phyloP scores from a whole-genome alignment of 2,329 filamentous ascomycete genomes.

The Penicillium sumatraense region DNA sequence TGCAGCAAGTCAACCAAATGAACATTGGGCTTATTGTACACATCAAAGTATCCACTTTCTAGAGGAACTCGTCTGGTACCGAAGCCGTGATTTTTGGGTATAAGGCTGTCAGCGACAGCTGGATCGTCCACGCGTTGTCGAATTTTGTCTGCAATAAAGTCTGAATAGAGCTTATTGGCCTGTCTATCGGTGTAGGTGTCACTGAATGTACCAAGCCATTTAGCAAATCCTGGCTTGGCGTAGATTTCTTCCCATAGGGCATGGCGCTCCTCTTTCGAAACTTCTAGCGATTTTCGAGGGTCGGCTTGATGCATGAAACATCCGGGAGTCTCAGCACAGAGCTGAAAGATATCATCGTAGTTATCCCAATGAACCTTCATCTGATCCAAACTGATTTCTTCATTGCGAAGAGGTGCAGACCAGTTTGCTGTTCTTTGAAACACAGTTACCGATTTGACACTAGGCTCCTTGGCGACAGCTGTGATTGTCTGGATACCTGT shows the following conservation, averaged over 20 bases:
- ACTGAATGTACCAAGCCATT: constrained; percentile 24
- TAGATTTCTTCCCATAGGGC: constrained; percentile 22
- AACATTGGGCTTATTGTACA: constrained; percentile 41
- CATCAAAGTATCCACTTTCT: constrained; percentile 37
- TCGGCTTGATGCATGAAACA: constrained; percentile 25
- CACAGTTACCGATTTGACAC: constrained; percentile 16
- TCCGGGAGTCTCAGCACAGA: constrained; percentile 17
- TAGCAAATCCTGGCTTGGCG: constrained; percentile 23
- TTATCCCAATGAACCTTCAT: constrained; percentile 20
- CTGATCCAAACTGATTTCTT: constrained; percentile 15
- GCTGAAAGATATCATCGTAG: constrained; percentile 18
- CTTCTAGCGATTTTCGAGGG: constrained; percentile 20
- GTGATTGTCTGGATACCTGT: constrained; percentile 24
- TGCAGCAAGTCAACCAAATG: constrained; percentile 34
- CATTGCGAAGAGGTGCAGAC: constrained; percentile 23
- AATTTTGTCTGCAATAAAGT: constrained; percentile 27
- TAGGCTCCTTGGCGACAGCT: constrained; percentile 17
- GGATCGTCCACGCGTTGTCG: constrained; percentile 21
- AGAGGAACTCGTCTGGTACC: constrained; percentile 21
- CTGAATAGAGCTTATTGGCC: constrained; percentile 23
- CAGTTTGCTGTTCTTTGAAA: constrained; percentile 25
- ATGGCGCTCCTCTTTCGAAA: constrained; percentile 15
- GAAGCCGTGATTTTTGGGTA: constrained; percentile 24
- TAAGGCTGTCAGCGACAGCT: constrained; percentile 18
- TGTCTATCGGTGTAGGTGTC: constrained; percentile 21